Conservation (phyloP, 2,329 filamentous ascomycete species). For the Ophiostoma ulmi region DNA sequence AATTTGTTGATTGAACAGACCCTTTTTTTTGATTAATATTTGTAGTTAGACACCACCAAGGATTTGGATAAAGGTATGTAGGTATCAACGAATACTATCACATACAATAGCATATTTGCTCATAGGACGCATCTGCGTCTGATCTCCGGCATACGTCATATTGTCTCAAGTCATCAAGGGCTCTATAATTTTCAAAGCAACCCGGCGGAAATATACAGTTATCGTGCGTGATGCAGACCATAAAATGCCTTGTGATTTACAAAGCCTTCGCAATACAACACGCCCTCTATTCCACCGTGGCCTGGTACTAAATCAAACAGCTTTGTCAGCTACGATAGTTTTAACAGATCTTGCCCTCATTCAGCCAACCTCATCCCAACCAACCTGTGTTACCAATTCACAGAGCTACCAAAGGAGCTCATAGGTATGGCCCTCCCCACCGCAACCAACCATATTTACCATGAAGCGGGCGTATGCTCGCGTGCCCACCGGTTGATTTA, state of each 20-base stretch:
- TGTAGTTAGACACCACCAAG: background rate
- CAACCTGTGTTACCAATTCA: background rate
- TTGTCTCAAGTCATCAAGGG: background rate
- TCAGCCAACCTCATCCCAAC: background rate
- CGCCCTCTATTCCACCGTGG: no score
- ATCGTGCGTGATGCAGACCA: background rate
- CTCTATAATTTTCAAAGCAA: background rate
- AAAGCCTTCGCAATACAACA: background rate
- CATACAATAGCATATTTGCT: background rate
- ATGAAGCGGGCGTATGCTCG: background rate
- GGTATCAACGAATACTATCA: background rate
- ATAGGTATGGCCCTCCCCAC: background rate
- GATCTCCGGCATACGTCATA: background rate
- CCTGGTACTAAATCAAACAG: background rate
- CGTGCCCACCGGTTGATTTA: background rate
- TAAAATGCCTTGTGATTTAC: background rate
- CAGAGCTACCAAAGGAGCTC: background rate
- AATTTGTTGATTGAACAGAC: no score
- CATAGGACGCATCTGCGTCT: background rate
- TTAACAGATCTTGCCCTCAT: no score
- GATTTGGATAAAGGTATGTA: background rate
- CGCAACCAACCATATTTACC: no score
- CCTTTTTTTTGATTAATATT: no score
- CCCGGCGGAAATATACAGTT: background rate
- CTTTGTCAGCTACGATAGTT: background rate